Evolutionary conservation across 2,329 filamentous ascomycete genomes (phyloP).

Genomic region (Fusarium sp.): DNA sequence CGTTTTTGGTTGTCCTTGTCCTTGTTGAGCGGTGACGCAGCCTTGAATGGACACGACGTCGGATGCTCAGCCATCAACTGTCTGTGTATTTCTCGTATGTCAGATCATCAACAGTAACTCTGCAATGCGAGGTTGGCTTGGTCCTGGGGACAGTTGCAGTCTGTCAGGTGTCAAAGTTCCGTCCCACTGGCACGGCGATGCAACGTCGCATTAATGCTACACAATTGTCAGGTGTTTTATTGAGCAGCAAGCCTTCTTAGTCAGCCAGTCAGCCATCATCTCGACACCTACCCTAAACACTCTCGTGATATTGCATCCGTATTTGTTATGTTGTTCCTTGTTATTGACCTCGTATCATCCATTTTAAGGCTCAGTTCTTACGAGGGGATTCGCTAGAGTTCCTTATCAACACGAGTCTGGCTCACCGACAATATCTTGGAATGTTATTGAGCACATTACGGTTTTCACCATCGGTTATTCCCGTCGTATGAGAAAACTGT

Average conservation of each 20-base stretch:
- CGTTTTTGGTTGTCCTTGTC: background rate
- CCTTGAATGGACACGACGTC: background rate
- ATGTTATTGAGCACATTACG: background rate
- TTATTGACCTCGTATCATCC: background rate
- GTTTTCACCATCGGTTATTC: background rate
- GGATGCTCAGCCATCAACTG: background rate
- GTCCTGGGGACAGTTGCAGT: background rate
- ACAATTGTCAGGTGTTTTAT: slow-evolving; percentile 14
- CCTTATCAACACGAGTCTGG: background rate
- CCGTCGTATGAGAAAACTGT: no score
- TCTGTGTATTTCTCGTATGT: slow-evolving; percentile 8
- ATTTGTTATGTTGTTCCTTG: background rate
- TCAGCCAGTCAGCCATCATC: background rate
- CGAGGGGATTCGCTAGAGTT: background rate
- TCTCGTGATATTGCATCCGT: background rate
- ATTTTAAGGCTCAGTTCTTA: no score
- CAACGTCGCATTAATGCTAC: slow-evolving; percentile 23
- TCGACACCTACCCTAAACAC: slow-evolving; percentile 15
- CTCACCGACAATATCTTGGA: background rate
- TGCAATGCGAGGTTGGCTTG: background rate
- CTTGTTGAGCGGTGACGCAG: slow-evolving; percentile 2
- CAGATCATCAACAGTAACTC: slow-evolving; percentile 9
- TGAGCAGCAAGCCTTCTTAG: background rate
- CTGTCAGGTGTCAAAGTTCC: slow-evolving; percentile 22
- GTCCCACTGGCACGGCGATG: slow-evolving; percentile 17